Percentiles rank a stretch among this genome's conserved stretches.
Evolutionary conservation across 768 basidiomycete genomes (phyloP).

Genomic region (Piloderma croceum): DNA sequence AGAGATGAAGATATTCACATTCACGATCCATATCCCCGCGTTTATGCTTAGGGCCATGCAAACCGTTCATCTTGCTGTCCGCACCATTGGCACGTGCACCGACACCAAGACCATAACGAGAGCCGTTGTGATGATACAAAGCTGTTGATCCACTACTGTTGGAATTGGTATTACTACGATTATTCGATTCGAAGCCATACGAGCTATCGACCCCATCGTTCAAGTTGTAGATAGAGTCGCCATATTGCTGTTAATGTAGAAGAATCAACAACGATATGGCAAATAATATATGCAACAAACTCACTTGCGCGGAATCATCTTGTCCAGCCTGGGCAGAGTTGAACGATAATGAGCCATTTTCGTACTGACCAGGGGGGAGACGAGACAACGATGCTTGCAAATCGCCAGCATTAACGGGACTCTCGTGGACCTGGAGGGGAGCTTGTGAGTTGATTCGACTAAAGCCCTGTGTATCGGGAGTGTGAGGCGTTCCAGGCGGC

Average conservation of each 20-base stretch:
- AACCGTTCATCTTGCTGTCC: constrained; percentile 83
- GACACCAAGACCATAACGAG: constrained; percentile 68
- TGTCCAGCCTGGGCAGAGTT: constrained; percentile 43
- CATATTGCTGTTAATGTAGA: constrained; percentile 43
- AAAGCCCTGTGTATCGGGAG: constrained; percentile 52
- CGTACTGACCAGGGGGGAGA: constrained; percentile 53
- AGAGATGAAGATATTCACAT: constrained; percentile 39
- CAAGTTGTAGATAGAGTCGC: constrained; percentile 47
- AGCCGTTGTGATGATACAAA: constrained; percentile 69
- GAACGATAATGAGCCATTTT: constrained; percentile 50
- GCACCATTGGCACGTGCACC: constrained; percentile 46
- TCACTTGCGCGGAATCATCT: constrained; percentile 52
- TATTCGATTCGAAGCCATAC: constrained; percentile 51
- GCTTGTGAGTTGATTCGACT: constrained; percentile 54
- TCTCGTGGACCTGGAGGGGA: too few species aligned
- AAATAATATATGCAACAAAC: constrained; percentile 12
- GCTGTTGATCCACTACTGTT: constrained; percentile 63
- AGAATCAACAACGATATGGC: constrained; percentile 8
- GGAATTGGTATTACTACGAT: constrained; percentile 17
- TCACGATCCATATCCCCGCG: constrained; percentile 88
- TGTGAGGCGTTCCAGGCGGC: constrained; percentile 60
- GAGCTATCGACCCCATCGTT: constrained; percentile 45
- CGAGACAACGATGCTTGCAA: constrained; percentile 72
- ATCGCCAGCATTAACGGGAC: constrained; percentile 45
- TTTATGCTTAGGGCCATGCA: constrained; percentile 93